Base-by-base conservation (phyloP, 352 stramenopile genomes). In the Phytophthora foliorum region DNA sequence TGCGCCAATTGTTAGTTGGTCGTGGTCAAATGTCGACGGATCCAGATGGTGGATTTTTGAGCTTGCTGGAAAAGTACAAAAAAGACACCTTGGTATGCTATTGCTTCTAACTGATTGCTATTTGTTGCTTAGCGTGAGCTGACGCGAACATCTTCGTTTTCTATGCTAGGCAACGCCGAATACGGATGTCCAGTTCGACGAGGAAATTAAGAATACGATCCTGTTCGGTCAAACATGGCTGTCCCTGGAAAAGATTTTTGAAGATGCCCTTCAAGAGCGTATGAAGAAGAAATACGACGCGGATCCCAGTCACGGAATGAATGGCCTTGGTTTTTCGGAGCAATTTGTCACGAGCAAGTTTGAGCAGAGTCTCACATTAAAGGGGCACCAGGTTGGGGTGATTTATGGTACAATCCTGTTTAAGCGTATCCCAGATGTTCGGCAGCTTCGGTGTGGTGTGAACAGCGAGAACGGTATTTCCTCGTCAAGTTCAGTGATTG, bases 391-490 rank as follows among this genome's bases (percentile, higher is more conserved):
- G 68, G 87, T 97, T 51, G 89, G 83, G 32, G 87, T 97, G 39
- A 85, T 97, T 45, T 94, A 95, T 60, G 89, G 89, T 16, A 96
- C 89, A 17, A 91, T 97, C 27, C 45, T 97, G 19, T 97, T 97
- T 74, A 96, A 93, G 60, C 84, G 86, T n/a, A 96, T 97, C 41
- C 89, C 89, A 2, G 89, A 97, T 61, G 88, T 97, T 9, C 86
- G 89, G 7, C 89, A 97, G 55, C 69, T 97, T 53, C 85, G 89
- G 22, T 95, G 86, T 32, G 89, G 89, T 24, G 89, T 97, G 25
- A 97, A 95, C 67, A 95, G 88, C 36, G 89, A 97, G 48, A 88
- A 93, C 29, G 89, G 89, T 4, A 96, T 97, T 57, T 95, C 89
- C 14, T 95, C 87, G 6, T 95, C 86, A 6, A 95, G 86, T 44